phyloP scores from a whole-genome alignment of 2,329 filamentous ascomycete species.

The Aureobasidium mangrovei region DNA sequence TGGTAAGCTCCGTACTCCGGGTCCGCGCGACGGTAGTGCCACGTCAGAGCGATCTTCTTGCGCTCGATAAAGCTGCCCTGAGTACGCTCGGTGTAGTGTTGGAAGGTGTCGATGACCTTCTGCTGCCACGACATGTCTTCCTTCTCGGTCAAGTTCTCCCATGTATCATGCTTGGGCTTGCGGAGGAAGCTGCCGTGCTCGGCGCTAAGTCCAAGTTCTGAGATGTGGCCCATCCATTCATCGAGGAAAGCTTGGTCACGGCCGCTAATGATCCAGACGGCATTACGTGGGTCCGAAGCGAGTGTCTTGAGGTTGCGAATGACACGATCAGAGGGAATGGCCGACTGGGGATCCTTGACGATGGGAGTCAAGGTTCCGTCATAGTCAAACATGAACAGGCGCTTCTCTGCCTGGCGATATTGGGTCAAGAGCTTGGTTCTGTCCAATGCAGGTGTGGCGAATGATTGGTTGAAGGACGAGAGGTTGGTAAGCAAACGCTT shows the following conservation, averaged over 20 bases:
- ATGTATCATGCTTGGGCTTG: constrained; percentile 63
- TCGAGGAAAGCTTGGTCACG: constrained; percentile 86
- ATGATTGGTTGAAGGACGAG: constrained; percentile 63
- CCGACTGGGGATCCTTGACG: constrained; percentile 80
- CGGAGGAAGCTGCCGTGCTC: constrained; percentile 96
- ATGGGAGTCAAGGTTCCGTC: constrained; percentile 95
- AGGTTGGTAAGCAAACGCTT: constrained; percentile 72
- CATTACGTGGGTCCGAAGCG: constrained; percentile 70
- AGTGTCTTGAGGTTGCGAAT: constrained; percentile 71
- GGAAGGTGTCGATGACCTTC: constrained; percentile 75
- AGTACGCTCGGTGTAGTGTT: constrained; percentile 78
- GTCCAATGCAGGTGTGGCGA: constrained; percentile 75
- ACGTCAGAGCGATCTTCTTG: constrained; percentile 89
- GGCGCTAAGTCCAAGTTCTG: constrained; percentile 82
- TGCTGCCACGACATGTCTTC: constrained; percentile 89
- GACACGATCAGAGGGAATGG: constrained; percentile 76
- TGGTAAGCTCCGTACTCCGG: constrained; percentile 75
- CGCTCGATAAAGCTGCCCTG: constrained; percentile 90
- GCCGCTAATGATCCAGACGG: constrained; percentile 97
- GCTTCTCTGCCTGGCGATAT: constrained; percentile 64
- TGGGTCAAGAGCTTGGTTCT: constrained; percentile 60
- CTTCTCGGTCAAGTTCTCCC: constrained; percentile 81
- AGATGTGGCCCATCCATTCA: constrained; percentile 86
- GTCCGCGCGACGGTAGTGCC: constrained; percentile 92
- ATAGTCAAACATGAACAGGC: constrained; percentile 98